Evolutionary conservation across 768 basidiomycete species (phyloP), one percentile per base, ranked within the genome.

Genomic region (Termitomyces sp.): DNA sequence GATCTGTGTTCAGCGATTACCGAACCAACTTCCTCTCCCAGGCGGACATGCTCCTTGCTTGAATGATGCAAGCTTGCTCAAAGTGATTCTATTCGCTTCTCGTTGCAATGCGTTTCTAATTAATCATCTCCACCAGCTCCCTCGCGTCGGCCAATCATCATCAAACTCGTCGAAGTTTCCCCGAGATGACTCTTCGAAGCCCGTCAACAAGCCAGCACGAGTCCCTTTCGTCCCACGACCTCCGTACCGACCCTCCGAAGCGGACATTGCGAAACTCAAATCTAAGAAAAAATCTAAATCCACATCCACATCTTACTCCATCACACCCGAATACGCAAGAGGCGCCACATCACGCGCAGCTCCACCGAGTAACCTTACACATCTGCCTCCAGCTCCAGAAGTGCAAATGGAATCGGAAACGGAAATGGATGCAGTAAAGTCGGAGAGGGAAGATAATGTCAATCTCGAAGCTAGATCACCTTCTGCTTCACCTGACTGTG

Each of bases 241-340:
- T 5, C 58, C 61, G 32, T 63, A 63, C 41, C 61, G 58, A 14
- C 61, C 61, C 18, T 53, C 58, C 10, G 38, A 30, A 49, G 52
- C 20, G 43, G 52, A 58, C 4, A 38, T 62, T 2, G 61, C 55
- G 36, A 56, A 36, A 20, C 38, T 63, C 14, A 48, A n/a, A 41
- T 28, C 53, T 32, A 10, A 55, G 13, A 9, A 26, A 26, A 48
- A 23, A 41, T 43, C 36, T 8, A 41, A n/a, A 50, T 32, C 23
- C 23, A 48, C 26, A 50, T 32, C 23, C 23, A 48, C 26, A 5
- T 20, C 51, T 1, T 20, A 32, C 32, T 46, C 28, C 12, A 18
- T 41, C 13, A 43, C 38, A 1, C 51, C 51, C 23, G 10, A 40
- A 13, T 28, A 53, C 38, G 5, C 28, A 8, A 13, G n/a, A 8